A percentile compares a stretch with the other conserved stretches of the same genome.
phyloP scores from a whole-genome alignment of 2,329 filamentous ascomycete species.

The Cladophialophora yegresii region DNA sequence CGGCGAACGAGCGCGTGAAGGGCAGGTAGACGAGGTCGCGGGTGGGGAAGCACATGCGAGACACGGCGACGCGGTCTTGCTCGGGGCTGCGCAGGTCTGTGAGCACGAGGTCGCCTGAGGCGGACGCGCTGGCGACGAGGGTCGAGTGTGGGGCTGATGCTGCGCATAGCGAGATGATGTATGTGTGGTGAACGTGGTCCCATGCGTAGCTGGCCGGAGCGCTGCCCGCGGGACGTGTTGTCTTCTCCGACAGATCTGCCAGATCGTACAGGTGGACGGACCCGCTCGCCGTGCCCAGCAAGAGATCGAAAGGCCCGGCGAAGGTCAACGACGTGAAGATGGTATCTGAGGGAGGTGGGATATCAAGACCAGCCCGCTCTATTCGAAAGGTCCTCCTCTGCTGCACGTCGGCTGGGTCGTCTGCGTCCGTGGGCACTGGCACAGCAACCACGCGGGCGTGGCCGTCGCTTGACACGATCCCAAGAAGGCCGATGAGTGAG shows the following conservation, averaged over 20 bases:
- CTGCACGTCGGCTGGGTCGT: not conserved
- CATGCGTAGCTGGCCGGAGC: slow-evolving; percentile 18
- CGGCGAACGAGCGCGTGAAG: slow-evolving; percentile 55
- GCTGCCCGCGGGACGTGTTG: slow-evolving; percentile 25
- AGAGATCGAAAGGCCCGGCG: slow-evolving; percentile 58
- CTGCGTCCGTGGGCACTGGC: slow-evolving; percentile 28
- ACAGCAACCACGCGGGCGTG: slow-evolving; percentile 57
- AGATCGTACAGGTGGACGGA: slow-evolving; percentile 57
- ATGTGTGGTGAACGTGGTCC: slow-evolving; percentile 45
- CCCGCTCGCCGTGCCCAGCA: slow-evolving; percentile 59
- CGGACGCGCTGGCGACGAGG: slow-evolving; percentile 54
- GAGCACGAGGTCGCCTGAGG: slow-evolving; percentile 58
- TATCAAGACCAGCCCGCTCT: slow-evolving; percentile 14
- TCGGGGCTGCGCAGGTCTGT: slow-evolving; percentile 53
- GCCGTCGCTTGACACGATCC: slow-evolving; percentile 62
- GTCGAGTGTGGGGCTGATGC: slow-evolving; percentile 56
- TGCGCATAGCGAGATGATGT: slow-evolving; percentile 50
- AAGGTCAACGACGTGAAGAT: slow-evolving; percentile 60
- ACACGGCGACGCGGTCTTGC: slow-evolving; percentile 26
- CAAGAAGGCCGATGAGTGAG: slow-evolving; percentile 55
- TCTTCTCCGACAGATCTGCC: slow-evolving; percentile 30
- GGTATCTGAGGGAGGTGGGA: slow-evolving; percentile 49
- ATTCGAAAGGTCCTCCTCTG: not conserved
- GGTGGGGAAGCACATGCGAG: slow-evolving; percentile 48
- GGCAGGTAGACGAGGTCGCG: slow-evolving; percentile 58